Evolutionary conservation across 2,329 filamentous ascomycete genomes (phyloP).

Genomic region (Colletotrichum liriopes): DNA sequence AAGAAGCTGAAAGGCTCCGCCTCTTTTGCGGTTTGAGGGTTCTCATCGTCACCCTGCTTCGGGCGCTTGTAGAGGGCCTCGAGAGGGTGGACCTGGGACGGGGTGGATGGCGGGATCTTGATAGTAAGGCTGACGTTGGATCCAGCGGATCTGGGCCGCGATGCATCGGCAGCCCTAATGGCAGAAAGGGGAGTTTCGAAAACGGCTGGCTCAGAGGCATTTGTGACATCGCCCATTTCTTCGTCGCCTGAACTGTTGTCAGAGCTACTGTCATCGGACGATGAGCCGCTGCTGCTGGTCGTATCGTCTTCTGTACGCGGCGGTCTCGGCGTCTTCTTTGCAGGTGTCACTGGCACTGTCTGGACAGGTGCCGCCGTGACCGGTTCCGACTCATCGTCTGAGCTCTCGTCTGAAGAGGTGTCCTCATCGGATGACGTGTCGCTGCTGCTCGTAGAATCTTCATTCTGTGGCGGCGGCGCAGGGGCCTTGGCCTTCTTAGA

Average conservation of each 20-base stretch:
- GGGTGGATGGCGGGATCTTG: conserved; percentile 64
- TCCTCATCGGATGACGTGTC: conserved; percentile 54
- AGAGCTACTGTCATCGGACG: conserved; percentile 44
- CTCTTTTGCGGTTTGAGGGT: conserved; percentile 12
- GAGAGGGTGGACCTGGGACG: conserved; percentile 81
- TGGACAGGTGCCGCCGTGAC: conserved; percentile 15
- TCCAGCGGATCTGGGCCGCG: conserved; percentile 65
- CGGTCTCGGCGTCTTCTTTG: conserved; percentile 36
- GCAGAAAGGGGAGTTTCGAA: conserved; percentile 32
- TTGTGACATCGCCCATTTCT: conserved; percentile 43
- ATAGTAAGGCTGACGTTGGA: conserved; percentile 68
- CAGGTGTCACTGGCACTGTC: conserved; percentile 25
- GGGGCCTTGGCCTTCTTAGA: conserved; percentile 45
- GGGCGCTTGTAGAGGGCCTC: conserved; percentile 92
- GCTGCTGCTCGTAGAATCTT: conserved; percentile 58
- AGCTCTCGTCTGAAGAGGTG: conserved; percentile 52
- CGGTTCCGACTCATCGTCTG: conserved; percentile 47
- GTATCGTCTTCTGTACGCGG: conserved; percentile 46
- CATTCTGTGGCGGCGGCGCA: conserved; percentile 44
- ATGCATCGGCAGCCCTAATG: conserved; percentile 51
- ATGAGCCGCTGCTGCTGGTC: conserved; percentile 46
- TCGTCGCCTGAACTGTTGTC: conserved; percentile 47
- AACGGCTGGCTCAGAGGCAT: not conserved
- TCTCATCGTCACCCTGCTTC: conserved; percentile 59
- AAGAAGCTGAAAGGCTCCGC: conserved; percentile 77